Evolutionary conservation across 306 rosid genomes (phyloP).

Genomic region (Elaeagnus macrophylla): DNA sequence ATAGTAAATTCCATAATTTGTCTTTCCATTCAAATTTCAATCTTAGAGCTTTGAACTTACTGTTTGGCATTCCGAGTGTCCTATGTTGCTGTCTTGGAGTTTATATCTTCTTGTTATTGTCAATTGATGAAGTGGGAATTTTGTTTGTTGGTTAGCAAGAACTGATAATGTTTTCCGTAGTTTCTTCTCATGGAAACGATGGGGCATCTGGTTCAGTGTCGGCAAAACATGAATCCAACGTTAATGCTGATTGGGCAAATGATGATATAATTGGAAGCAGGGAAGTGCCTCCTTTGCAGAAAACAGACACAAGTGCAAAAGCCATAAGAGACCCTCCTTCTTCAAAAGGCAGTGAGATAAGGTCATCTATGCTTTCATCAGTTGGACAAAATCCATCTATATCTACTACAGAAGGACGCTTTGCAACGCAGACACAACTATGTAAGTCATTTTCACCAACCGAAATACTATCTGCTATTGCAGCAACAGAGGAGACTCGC

Average conservation of each 20-base stretch:
- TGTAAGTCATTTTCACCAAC: conserved; percentile 27
- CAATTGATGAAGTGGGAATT: background rate
- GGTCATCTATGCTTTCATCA: conserved; percentile 1
- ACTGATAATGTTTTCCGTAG: conserved; percentile 25
- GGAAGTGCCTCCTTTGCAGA: conserved; percentile 11
- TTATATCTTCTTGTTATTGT: background rate
- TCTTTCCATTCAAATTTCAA: no score
- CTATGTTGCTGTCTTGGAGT: conserved; percentile 4
- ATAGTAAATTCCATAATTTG: no score
- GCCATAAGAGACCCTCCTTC: conserved; percentile 10
- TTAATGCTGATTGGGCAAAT: conserved; percentile 10
- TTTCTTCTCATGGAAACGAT: conserved; percentile 23
- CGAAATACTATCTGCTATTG: conserved; percentile 42
- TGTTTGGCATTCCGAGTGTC: no score
- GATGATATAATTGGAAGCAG: conserved; percentile 15
- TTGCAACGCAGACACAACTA: background rate
- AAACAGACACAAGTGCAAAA: conserved; percentile 8
- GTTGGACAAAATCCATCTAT: conserved; percentile 17
- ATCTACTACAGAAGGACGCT: conserved; percentile 19
- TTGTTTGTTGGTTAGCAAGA: conserved; percentile 2
- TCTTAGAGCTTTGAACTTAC: no score
- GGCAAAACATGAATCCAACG: conserved; percentile 18
- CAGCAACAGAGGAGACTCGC: conserved; percentile 42
- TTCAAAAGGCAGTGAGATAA: conserved; percentile 21
- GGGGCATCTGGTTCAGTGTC: conserved; percentile 20